These are phyloP conservation scores for Tilletia indica DNA, from an alignment of 1,284 basidiomycete species.

Conservation along the genomic window DNA sequence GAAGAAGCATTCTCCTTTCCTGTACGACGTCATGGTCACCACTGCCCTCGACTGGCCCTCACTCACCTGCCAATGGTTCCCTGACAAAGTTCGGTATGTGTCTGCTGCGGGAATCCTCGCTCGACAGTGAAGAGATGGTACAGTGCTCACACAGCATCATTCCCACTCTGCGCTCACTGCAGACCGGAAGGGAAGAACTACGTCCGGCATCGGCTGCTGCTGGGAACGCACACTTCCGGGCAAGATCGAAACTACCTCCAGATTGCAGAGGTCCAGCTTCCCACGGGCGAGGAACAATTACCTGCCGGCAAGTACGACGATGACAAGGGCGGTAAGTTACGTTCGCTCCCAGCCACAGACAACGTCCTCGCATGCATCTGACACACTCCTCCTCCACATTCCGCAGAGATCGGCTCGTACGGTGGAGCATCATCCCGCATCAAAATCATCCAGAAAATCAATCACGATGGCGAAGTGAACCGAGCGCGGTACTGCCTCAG, in stretches of 20 bases:
- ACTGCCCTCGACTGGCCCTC: conserved; percentile 98
- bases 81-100: conserved; percentile 71
- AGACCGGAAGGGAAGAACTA: conserved; percentile 85
- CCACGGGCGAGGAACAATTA: conserved; percentile 70
- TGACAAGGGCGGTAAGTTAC: conserved; percentile 69
- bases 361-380: not conserved
- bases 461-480: conserved; percentile 95
- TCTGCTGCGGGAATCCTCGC: not conserved
- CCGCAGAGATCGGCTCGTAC: conserved; percentile 51
- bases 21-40: conserved; percentile 95
- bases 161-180: conserved; percentile 6
- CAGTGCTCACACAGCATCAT: not conserved
- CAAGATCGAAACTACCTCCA: conserved; percentile 93
- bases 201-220: conserved; percentile 84
- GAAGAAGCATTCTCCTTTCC: conserved; percentile 64
- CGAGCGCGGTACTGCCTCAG: conserved; percentile 96
- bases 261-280: conserved; percentile 86
- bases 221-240: conserved; percentile 95
- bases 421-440: conserved; percentile 75
- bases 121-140: not conserved
- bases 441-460: conserved; percentile 88
- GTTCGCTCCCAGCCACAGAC: too few relatives aligned
- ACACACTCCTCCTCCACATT: not conserved
- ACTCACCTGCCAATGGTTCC: conserved; percentile 98
- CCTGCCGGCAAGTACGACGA: conserved; percentile 83